These are phyloP conservation scores for Allium sativum DNA, from an alignment of 106 monocot species.

Conservation along the genomic window DNA sequence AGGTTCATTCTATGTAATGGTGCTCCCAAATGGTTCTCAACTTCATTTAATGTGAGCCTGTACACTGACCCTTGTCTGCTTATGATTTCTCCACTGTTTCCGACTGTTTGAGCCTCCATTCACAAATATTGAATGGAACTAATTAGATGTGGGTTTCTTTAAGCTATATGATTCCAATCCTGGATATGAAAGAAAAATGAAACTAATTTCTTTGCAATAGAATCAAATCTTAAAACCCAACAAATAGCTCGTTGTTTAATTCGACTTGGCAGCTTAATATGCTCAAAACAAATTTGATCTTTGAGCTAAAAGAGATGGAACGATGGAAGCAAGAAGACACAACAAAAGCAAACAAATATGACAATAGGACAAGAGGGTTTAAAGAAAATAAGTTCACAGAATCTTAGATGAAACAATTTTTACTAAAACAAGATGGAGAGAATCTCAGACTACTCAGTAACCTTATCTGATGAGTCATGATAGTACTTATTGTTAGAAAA, in stretches of 20 bases:
- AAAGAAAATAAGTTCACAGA: not conserved
- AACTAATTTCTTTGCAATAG: not conserved
- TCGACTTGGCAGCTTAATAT: not conserved
- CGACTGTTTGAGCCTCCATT: conserved; percentile 43
- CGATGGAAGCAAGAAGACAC: not conserved
- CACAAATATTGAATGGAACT: conserved; percentile 1
- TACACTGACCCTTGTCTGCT: conserved; percentile 35
- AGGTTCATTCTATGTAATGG: conserved; percentile 53
- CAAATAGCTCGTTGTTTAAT: not conserved
- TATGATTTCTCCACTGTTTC: conserved; percentile 13
- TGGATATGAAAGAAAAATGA: not conserved
- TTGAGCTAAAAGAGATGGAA: not conserved
- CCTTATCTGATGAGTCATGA: conserved; percentile 2
- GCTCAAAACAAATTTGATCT: not conserved
- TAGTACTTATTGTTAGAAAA: not conserved
- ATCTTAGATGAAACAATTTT: not conserved
- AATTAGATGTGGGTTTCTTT: not conserved
- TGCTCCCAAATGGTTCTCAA: conserved; percentile 39
- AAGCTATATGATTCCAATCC: conserved; percentile 1
- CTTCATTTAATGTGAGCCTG: conserved; percentile 39
- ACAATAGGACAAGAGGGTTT: not conserved
- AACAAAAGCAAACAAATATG: conserved; percentile 1
- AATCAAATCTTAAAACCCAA: not conserved
- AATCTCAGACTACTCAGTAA: not conserved
- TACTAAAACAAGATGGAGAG: not conserved